Evolutionary conservation across 2,329 filamentous ascomycete species (phyloP).

Genomic region (Neofusicoccum cordaticola): DNA sequence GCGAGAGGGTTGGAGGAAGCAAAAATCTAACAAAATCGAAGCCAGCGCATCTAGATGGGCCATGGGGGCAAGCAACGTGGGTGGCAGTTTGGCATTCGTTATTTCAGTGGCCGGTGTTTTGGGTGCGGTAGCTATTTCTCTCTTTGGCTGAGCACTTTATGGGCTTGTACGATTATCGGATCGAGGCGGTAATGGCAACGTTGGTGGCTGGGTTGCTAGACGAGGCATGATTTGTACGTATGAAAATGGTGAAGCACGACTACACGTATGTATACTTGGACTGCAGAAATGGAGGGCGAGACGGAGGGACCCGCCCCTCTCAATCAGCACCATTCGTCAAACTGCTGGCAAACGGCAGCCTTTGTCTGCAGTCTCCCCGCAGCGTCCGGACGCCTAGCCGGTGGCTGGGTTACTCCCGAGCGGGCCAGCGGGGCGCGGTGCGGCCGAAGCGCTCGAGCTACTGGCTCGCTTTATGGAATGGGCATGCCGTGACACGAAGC

Average conservation of each 20-base stretch:
- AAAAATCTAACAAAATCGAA: neutral
- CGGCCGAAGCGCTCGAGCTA: no score
- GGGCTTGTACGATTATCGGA: neutral
- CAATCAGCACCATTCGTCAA: no score
- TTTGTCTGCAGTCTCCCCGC: no score
- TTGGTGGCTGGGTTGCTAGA: no score
- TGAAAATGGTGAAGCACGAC: neutral
- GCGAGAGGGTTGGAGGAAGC: neutral
- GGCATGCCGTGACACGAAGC: neutral
- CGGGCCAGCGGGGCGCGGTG: no score
- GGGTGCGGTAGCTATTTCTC: neutral
- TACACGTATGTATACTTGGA: no score
- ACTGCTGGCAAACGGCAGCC: no score
- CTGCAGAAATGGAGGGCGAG: no score
- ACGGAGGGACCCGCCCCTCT: no score
- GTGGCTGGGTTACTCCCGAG: no score
- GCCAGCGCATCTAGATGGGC: neutral
- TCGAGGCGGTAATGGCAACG: no score
- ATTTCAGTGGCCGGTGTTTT: neutral
- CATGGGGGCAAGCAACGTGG: neutral
- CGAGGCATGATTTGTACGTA: neutral
- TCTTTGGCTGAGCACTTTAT: neutral
- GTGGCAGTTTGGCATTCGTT: neutral
- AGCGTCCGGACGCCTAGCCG: no score
- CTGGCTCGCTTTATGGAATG: neutral